Percentiles rank a stretch among this genome's conserved stretches.
Conservation (phyloP, 805 yeast genomes). For the Ogataea henricii region DNA sequence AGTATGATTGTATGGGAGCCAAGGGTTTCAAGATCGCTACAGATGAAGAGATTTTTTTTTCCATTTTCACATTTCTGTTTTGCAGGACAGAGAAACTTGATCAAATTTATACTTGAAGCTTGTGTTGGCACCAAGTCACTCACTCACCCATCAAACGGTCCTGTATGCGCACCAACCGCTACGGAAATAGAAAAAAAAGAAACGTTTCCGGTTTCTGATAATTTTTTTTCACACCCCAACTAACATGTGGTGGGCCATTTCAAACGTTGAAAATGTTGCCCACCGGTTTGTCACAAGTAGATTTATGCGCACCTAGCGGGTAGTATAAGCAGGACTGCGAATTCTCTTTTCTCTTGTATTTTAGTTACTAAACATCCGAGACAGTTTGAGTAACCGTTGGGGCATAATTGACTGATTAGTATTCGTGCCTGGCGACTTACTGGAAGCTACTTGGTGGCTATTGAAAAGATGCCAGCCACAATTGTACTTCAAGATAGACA, state of each 20-base stretch:
- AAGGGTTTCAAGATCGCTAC: neutral
- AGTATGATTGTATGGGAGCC: neutral
- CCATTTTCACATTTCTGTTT: neutral
- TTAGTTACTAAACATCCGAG: too few relatives aligned
- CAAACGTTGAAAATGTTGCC: neutral
- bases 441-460: neutral
- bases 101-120: constrained; percentile 1
- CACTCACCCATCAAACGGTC: constrained; percentile 1
- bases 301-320: neutral
- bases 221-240: constrained; percentile 3
- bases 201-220: constrained; percentile 5
- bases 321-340: too few relatives aligned
- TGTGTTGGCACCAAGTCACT: neutral
- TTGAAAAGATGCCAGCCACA: neutral
- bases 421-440: too few relatives aligned
- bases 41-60: neutral
- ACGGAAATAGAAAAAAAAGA: constrained; percentile 3
- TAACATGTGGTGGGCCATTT: neutral
- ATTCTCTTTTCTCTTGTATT: too few relatives aligned
- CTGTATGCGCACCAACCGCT: neutral
- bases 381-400: too few relatives aligned
- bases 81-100: neutral
- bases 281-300: neutral
- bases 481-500: neutral
- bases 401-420: neutral